Evolutionary conservation across 108 stramenopile genomes (phyloP).

Genomic region (Bacterosira constricta): DNA sequence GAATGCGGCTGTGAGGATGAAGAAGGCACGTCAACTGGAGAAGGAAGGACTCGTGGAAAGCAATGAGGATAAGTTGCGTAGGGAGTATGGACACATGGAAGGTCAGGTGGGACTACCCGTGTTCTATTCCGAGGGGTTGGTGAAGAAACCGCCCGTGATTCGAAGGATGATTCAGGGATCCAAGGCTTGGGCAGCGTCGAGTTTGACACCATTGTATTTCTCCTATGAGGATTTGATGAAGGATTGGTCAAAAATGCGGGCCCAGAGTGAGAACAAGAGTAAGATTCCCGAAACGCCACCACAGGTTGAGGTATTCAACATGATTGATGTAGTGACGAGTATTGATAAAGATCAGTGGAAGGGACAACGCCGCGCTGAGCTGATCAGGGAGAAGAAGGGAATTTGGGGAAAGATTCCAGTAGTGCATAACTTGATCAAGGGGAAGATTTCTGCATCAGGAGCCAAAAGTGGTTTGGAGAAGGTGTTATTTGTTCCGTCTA

Average conservation of each 20-base stretch:
- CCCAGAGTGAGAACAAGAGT: constrained; percentile 32
- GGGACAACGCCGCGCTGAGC: constrained; percentile 25
- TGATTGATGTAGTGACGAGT: constrained; percentile 77
- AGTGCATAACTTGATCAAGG: constrained; percentile 28
- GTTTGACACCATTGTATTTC: constrained; percentile 71
- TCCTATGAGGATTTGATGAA: constrained; percentile 82
- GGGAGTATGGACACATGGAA: constrained; percentile 75
- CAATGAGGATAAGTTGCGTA: constrained; percentile 21
- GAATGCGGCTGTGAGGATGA: constrained; percentile 24
- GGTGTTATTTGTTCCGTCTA: constrained; percentile 74
- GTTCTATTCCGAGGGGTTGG: constrained; percentile 69
- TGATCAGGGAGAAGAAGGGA: constrained; percentile 39
- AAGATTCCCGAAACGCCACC: constrained; percentile 59
- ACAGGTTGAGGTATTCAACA: constrained; percentile 79
- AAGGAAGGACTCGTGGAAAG: constrained; percentile 44
- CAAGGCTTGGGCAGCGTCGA: constrained; percentile 39
- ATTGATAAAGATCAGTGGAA: constrained; percentile 72
- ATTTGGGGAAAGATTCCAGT: constrained; percentile 36
- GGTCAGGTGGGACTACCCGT: constrained; percentile 80
- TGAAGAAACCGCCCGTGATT: constrained; percentile 41
- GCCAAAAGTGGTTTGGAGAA: constrained; percentile 41
- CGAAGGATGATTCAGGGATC: constrained; percentile 54
- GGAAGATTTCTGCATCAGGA: not conserved
- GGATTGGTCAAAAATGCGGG: constrained; percentile 66
- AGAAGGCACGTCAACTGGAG: constrained; percentile 50